Evolutionary conservation across 441 rosid genomes (phyloP), one percentile per base, ranked within the genome.

Genomic region (Pelargonium australe): DNA sequence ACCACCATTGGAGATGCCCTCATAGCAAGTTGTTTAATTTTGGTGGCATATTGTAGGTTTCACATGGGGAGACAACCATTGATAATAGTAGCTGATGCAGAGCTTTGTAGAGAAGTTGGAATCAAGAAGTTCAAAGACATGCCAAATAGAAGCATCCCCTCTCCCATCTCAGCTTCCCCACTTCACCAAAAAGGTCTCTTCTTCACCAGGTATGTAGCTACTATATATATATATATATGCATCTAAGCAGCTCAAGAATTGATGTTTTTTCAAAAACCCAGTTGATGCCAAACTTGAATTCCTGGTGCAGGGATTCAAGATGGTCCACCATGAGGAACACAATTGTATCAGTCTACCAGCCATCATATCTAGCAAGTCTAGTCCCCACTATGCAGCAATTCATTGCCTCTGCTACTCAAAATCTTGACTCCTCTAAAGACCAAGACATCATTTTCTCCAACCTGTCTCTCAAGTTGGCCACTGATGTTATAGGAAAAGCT

Each of bases 41-140:
- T 53, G 60, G 20, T 53, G 60, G 60, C 60, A 47, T 53, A 19
- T 53, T 1, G 6, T n/a, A 93, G 98, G 86, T 93, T 93, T 82
- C 98, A 93, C 73, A 87, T 93, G 98, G 98, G 97, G 19, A 89
- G 98, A 61, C 98, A 93, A 45, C 96, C 98, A 25, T 75, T 93
- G 67, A 84, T 93, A 71, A 88, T 93, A 13, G 72, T 91, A 23
- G 97, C 97, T 60, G 95, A 88, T 71, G 80, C 97, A 67, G 95
- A 88, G 79, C 87, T 94, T 11, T 94, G 95, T 74, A 88, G 80
- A 84, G 92, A 89, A 86, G 95, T 87, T 70, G 97, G 97, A 19
- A 91, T 91, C 17, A 94, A 82, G 80, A 94, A 94, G 74, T 94
- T 94, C 77, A 91, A 94, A 75, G 86, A 88, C 75, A 72, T 89